phyloP scores from a whole-genome alignment of 2,329 filamentous ascomycete species.

The Allantophomopsis cytisporea region DNA sequence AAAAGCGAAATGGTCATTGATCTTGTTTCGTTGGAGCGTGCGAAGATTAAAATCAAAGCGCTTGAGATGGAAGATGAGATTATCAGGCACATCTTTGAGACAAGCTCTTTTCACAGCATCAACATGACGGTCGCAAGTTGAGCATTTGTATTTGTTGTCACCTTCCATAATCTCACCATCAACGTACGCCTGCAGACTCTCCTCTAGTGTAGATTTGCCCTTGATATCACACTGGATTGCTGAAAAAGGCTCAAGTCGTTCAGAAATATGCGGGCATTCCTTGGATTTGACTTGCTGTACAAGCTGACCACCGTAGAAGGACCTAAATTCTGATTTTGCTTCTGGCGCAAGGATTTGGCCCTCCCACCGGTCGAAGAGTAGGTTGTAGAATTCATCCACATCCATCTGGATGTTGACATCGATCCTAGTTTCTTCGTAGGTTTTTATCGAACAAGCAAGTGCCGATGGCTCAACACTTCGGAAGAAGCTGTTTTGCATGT shows the following conservation, averaged over 20 bases:
- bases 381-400: slow-evolving; percentile 93
- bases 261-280: slow-evolving; percentile 87
- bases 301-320: slow-evolving; percentile 82
- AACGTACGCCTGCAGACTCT: slow-evolving; percentile 89
- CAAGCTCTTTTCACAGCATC: slow-evolving; percentile 90
- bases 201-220: slow-evolving; percentile 69
- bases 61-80: slow-evolving; percentile 91
- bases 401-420: slow-evolving; percentile 92
- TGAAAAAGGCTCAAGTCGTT: slow-evolving; percentile 79
- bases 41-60: slow-evolving; percentile 71
- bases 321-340: slow-evolving; percentile 61
- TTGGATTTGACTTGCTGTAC: slow-evolving; percentile 94
- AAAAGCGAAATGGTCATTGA: slow-evolving; percentile 91
- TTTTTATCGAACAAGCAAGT: slow-evolving; percentile 65
- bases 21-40: slow-evolving; percentile 73
- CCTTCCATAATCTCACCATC: slow-evolving; percentile 95
- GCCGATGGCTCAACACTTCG: slow-evolving; percentile 60
- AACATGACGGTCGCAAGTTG: slow-evolving; percentile 75
- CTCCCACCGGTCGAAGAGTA: slow-evolving; percentile 87
- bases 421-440: slow-evolving; percentile 70
- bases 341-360: slow-evolving; percentile 55
- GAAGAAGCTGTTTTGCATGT: slow-evolving; percentile 71
- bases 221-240: slow-evolving; percentile 95
- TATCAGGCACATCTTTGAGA: slow-evolving; percentile 82
- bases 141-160: slow-evolving; percentile 97